Evolutionary conservation across 768 basidiomycete genomes (phyloP).

Genomic region (Boletellus ananiceps): DNA sequence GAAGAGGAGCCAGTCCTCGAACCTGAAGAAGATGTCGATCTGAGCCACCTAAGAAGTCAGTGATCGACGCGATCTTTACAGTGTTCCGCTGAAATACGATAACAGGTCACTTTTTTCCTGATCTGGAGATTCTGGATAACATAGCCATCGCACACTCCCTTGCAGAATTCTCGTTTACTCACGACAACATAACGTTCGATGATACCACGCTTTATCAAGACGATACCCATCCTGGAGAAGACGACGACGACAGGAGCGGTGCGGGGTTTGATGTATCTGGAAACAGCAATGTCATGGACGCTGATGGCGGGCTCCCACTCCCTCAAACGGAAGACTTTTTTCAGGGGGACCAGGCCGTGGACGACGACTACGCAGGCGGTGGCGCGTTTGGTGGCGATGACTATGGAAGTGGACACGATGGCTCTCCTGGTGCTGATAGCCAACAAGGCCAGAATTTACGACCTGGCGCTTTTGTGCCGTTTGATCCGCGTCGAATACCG

Average conservation of each 20-base stretch:
- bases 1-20: slow-evolving; percentile 65
- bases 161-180: slow-evolving; percentile 76
- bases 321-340: slow-evolving; percentile 62
- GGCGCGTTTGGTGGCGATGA: slow-evolving; percentile 41
- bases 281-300: slow-evolving; percentile 34
- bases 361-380: slow-evolving; percentile 42
- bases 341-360: slow-evolving; percentile 53
- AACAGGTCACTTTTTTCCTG: slow-evolving; percentile 69
- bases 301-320: slow-evolving; percentile 33
- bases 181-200: slow-evolving; percentile 56
- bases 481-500: slow-evolving; percentile 78
- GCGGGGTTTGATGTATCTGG: slow-evolving; percentile 21
- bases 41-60: slow-evolving; percentile 60
- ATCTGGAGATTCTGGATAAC: slow-evolving; percentile 55
- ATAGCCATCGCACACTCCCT: slow-evolving; percentile 81
- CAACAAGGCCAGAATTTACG: slow-evolving; percentile 37
- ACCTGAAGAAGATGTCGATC: slow-evolving; percentile 61
- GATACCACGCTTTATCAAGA: slow-evolving; percentile 59
- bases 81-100: slow-evolving; percentile 3
- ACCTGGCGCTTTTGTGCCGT: slow-evolving; percentile 60
- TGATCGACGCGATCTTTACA: slow-evolving; percentile 3
- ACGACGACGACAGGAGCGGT: slow-evolving; percentile 31
- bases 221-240: slow-evolving; percentile 38
- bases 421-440: slow-evolving; percentile 41
- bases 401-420: slow-evolving; percentile 35